Conservation (phyloP, 257 asterid genomes). For the Penstemon davidsonii region DNA sequence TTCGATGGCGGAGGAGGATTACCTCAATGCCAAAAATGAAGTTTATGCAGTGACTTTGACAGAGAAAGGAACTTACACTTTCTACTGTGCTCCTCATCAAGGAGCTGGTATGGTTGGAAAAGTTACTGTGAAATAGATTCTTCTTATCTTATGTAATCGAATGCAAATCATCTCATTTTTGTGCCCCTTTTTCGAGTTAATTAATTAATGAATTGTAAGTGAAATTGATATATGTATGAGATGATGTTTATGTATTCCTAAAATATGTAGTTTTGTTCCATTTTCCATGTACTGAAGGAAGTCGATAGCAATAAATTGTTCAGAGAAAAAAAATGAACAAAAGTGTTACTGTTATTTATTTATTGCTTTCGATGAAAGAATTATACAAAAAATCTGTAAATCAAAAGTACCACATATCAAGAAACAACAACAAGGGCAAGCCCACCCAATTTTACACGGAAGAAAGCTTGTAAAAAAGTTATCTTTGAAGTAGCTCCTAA, state of each 20-base stretch:
- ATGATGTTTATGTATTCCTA: conserved; percentile 22
- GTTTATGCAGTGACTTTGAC: conserved; percentile 61
- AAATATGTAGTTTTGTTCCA: neutral
- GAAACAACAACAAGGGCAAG: conserved; percentile 2
- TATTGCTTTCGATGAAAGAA: conserved; percentile 1
- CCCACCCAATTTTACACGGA: conserved; percentile 1
- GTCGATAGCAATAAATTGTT: neutral
- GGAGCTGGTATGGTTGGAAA: conserved; percentile 28
- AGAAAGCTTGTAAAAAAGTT: conserved; percentile 1
- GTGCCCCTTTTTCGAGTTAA: neutral
- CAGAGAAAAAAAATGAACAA: neutral
- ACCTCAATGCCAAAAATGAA: conserved; percentile 69
- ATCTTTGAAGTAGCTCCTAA: conserved; percentile 12
- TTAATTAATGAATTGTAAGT: neutral
- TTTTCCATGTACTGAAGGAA: neutral
- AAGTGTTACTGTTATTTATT: neutral
- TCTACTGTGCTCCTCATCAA: conserved; percentile 85
- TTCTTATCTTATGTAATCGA: neutral
- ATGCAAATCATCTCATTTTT: neutral
- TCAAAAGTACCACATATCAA: conserved; percentile 3
- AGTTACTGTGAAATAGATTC: conserved; percentile 20
- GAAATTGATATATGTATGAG: conserved; percentile 27
- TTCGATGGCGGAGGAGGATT: conserved; percentile 68
- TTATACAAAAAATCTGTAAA: neutral
- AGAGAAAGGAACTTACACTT: conserved; percentile 75